Evolutionary conservation across 2,329 filamentous ascomycete genomes (phyloP).

Genomic region (Neofusicoccum sp.): DNA sequence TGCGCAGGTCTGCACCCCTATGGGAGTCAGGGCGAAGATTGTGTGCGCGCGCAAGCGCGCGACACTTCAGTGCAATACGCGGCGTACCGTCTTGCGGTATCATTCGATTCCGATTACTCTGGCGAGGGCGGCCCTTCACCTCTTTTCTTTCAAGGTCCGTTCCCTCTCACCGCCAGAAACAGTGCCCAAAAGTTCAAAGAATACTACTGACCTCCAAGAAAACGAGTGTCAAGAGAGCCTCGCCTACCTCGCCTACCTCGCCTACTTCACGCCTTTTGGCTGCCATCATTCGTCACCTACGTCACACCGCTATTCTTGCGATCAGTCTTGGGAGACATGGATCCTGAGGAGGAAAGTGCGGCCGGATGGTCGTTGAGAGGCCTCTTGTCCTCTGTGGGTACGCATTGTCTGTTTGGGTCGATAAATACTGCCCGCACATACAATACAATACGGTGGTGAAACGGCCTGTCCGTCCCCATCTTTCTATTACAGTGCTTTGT

Average conservation of each 20-base stretch:
- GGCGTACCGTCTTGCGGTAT: conserved; percentile 68
- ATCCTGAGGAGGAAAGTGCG: too few relatives aligned
- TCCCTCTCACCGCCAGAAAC: neutral
- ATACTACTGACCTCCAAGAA: conserved; percentile 44
- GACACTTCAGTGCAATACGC: conserved; percentile 97
- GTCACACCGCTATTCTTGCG: too few relatives aligned
- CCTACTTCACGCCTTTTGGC: too few relatives aligned
- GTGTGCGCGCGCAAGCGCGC: conserved; percentile 57
- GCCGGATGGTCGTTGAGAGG: too few relatives aligned
- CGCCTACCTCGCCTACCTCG: too few relatives aligned
- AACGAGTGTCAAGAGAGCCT: neutral
- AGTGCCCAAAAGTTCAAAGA: conserved; percentile 28
- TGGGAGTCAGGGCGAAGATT: conserved; percentile 96
- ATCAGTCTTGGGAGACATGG: too few relatives aligned
- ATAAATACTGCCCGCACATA: neutral
- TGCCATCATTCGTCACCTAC: too few relatives aligned
- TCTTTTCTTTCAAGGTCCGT: conserved; percentile 55
- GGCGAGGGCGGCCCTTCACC: conserved; percentile 73
- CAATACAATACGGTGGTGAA: neutral
- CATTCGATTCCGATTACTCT: conserved; percentile 95
- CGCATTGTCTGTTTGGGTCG: neutral
- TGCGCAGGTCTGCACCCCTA: conserved; percentile 55
- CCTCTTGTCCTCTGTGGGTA: too few relatives aligned
- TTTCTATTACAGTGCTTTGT: neutral
- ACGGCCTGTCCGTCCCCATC: neutral